Evolutionary conservation across 768 basidiomycete genomes (phyloP), one percentile per base, ranked within the genome.

Genomic region (Cystoderma amianthinum): DNA sequence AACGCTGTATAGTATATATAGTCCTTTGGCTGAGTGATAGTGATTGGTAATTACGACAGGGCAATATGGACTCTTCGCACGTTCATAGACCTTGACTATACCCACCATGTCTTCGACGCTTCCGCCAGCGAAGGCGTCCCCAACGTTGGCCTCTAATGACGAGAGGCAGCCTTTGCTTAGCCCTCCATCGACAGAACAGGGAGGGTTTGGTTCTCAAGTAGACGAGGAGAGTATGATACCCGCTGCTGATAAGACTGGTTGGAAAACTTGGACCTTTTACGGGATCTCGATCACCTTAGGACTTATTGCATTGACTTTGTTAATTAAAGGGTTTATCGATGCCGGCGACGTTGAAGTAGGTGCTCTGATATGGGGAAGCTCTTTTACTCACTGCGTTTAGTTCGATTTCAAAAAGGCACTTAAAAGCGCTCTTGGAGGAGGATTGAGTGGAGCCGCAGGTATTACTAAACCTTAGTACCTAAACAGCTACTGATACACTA

Each of bases 361-460:
- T 58, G 16, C 17, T 9, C 36, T 30, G 22, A 18, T 33, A 10
- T 22, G n/a, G n/a, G n/a, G n/a, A n/a, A n/a, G n/a, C 9, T 30
- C 18, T 28, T 20, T 19, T 24, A 38, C 11, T 35, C 33, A n/a
- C n/a, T n/a, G n/a, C n/a, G 23, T 16, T 20, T 57, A 95, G 80
- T 95, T 97, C 48, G 92, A 98, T 58, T 64, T 87, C 9, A 63
- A 65, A 22, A 74, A 75, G 20, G 88, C 94, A 0, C 62, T 96
- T 49, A 86, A 77, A 66, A 77, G 71, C 34, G 95, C 94, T 3
- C 70, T 88, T 0, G 94, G 95, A 5, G 94, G 95, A 17, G 94
- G 93, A 3, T 61, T 94, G 37, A 91, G 85, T 49, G 94, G 93
- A 36, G 89, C 91, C 12, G 85, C 85, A 47, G 85, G 85, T 82